These are phyloP conservation scores for Datisca glomerata DNA, from an alignment of 306 rosid genomes.

Conservation along the genomic window DNA sequence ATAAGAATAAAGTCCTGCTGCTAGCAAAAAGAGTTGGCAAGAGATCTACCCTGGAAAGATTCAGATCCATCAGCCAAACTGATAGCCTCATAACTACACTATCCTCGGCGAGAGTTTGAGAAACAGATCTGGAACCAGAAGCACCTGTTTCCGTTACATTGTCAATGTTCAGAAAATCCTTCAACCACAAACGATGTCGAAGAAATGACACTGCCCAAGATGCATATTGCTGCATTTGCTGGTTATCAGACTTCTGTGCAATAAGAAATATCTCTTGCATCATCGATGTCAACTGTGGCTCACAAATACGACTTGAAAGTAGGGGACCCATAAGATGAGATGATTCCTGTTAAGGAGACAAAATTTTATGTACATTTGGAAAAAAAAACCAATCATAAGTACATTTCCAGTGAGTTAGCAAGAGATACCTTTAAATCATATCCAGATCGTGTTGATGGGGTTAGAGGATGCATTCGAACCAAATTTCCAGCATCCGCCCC, in stretches of 20 bases:
- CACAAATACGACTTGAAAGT: conserved; percentile 44
- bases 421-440: conserved; percentile 46
- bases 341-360: conserved; percentile 39
- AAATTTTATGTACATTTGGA: conserved; percentile 11
- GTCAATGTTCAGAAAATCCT: conserved; percentile 30
- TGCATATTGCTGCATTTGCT: conserved; percentile 66
- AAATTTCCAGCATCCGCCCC: conserved; percentile 74
- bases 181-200: conserved; percentile 52
- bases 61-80: conserved; percentile 63
- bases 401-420: conserved; percentile 5
- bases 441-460: conserved; percentile 18
- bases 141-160: conserved; percentile 19
- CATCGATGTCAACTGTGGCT: conserved; percentile 56
- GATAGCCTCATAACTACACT: conserved; percentile 51
- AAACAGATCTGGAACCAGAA: conserved; percentile 33
- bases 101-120: conserved; percentile 62
- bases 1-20: too few species aligned
- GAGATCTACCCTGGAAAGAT: conserved; percentile 38
- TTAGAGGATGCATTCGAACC: conserved; percentile 34
- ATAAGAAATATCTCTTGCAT: conserved; percentile 90
- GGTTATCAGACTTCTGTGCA: conserved; percentile 75
- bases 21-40: conserved; percentile 5
- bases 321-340: conserved; percentile 50
- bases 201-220: conserved; percentile 81
- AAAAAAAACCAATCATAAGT: background rate